Conservation (phyloP, 805 yeast genomes). For the Starmera quercuum region DNA sequence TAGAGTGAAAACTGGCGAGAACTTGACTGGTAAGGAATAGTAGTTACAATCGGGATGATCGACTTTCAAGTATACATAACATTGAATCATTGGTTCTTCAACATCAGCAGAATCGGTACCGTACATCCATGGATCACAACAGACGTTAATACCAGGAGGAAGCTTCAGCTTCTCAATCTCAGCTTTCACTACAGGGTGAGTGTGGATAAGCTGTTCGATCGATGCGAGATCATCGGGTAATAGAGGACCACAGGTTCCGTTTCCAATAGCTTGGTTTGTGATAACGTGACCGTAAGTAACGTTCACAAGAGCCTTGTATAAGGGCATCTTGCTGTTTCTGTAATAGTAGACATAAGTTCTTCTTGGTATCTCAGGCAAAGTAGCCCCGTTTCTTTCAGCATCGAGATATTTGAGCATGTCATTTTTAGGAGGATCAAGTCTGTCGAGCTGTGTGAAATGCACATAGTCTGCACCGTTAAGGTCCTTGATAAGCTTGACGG, state of each 20-base stretch:
- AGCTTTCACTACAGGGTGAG: slow-evolving; percentile 51
- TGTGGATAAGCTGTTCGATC: slow-evolving; percentile 41
- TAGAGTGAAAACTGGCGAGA: slow-evolving; percentile 66
- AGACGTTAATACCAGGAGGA: slow-evolving; percentile 43
- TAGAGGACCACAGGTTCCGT: slow-evolving; percentile 64
- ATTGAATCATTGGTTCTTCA: slow-evolving; percentile 56
- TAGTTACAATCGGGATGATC: slow-evolving; percentile 67
- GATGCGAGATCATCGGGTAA: slow-evolving; percentile 56
- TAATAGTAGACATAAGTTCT: slow-evolving; percentile 64
- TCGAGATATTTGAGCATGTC: slow-evolving; percentile 60
- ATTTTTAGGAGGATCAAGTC: slow-evolving; percentile 73
- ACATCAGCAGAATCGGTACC: slow-evolving; percentile 58
- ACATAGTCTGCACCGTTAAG: slow-evolving; percentile 43
- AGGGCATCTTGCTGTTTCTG: slow-evolving; percentile 37
- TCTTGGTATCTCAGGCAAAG: slow-evolving; percentile 58
- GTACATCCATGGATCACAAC: slow-evolving; percentile 80
- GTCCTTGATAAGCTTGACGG: slow-evolving; percentile 56
- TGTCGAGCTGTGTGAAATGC: slow-evolving; percentile 61
- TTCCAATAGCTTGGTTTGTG: slow-evolving; percentile 46
- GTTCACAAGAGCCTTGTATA: slow-evolving; percentile 69
- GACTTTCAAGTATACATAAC: slow-evolving; percentile 68
- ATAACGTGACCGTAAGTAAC: slow-evolving; percentile 54
- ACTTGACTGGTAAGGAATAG: slow-evolving; percentile 65
- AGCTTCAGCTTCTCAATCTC: slow-evolving; percentile 62
- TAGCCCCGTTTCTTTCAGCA: slow-evolving; percentile 50